Conservation (phyloP, 805 yeast species). For the Metschnikowia cerradonensis region DNA sequence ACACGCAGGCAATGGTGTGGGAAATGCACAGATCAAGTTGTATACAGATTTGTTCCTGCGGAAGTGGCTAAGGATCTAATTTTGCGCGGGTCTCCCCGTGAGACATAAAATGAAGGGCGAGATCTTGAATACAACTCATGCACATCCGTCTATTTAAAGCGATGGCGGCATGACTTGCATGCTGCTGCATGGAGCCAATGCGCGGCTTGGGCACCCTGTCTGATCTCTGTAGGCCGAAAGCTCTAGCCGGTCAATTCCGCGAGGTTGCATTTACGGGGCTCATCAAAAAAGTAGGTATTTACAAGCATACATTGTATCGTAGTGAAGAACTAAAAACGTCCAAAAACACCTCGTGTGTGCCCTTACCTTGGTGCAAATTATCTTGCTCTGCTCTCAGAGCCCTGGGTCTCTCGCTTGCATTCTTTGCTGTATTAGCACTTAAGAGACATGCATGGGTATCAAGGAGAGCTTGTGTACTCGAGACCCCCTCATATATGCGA, state of each 20-base stretch:
- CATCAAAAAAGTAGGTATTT: not conserved
- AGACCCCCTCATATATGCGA: not conserved
- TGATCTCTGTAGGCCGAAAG: not conserved
- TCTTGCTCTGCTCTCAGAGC: not conserved
- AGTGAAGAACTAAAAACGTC: not conserved
- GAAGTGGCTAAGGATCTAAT: constrained; percentile 2
- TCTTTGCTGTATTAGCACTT: not conserved
- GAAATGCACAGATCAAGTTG: not conserved
- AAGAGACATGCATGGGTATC: not conserved
- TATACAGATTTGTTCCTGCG: not conserved
- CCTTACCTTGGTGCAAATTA: not conserved
- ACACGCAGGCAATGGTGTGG: not conserved
- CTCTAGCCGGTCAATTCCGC: not conserved
- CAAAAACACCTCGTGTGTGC: too few species aligned
- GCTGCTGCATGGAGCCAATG: not conserved
- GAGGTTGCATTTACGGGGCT: not conserved
- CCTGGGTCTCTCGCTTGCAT: not conserved
- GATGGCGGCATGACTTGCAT: not conserved
- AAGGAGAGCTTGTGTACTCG: not conserved
- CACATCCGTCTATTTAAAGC: not conserved
- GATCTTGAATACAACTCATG: not conserved
- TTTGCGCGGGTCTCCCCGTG: not conserved
- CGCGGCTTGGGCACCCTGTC: not conserved
- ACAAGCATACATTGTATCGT: not conserved
- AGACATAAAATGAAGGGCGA: not conserved